phyloP scores from a whole-genome alignment of 495 filamentous ascomycete genomes.

The Penicillium daleae region DNA sequence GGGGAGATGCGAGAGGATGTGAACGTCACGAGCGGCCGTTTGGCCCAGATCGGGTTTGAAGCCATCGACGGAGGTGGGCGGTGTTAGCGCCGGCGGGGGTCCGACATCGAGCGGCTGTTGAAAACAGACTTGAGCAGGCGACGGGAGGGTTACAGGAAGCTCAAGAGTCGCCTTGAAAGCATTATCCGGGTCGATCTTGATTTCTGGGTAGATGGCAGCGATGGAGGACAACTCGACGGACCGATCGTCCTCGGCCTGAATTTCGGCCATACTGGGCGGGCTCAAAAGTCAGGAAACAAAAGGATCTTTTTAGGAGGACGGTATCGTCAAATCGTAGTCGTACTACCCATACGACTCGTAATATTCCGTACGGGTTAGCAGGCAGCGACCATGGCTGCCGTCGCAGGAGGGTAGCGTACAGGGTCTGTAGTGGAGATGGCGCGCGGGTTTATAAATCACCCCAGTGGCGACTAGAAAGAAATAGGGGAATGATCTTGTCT shows the following conservation, averaged over 20 bases:
- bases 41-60: conserved; percentile 31
- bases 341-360: conserved; percentile 10
- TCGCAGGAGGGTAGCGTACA: conserved; percentile 12
- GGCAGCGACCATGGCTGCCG: conserved; percentile 17
- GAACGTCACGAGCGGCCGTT: conserved; percentile 49
- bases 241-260: conserved; percentile 63
- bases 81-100: conserved; percentile 43
- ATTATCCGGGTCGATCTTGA: conserved; percentile 58
- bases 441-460: neutral
- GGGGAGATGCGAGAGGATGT: conserved; percentile 76
- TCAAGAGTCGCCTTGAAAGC: conserved; percentile 70
- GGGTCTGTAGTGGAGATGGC: neutral
- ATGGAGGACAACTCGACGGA: conserved; percentile 82
- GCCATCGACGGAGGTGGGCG: conserved; percentile 50
- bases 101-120: conserved; percentile 53
- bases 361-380: conserved; percentile 13
- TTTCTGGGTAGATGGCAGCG: conserved; percentile 86
- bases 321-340: conserved; percentile 6
- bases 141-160: conserved; percentile 69
- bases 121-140: conserved; percentile 72
- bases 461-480: conserved; percentile 26
- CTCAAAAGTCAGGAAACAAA: conserved; percentile 9
- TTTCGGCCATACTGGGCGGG: conserved; percentile 34
- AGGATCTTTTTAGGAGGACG: neutral
- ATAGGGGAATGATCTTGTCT: conserved; percentile 15